Base-by-base conservation (phyloP, 1,139 yeast genomes). In the Geotrichum cucujoidarum region DNA sequence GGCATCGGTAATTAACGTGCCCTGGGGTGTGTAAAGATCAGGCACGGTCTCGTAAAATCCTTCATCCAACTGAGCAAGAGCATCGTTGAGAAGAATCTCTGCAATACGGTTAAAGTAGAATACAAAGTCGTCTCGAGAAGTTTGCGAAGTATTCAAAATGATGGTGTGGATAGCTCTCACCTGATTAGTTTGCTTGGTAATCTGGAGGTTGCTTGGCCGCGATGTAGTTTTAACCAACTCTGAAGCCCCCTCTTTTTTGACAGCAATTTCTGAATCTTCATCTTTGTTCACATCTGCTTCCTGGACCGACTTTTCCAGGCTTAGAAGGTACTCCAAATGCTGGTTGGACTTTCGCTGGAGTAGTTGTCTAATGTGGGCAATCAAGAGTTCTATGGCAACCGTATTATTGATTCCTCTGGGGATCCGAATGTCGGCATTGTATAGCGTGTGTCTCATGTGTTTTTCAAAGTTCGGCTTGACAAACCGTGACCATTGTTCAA, bases 381-480 rank as follows among this genome's bases (percentile, higher is more conserved):
- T 82, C 67, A 92, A 74, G 71, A 89, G 73, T 51, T 81, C 78
- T 36, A 90, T 82, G 20, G 95, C 97, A 16, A 83, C 81, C 1
- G 68, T 65, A 63, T 88, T 90, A 62, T 89, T 96, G 21, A 87
- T 75, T 6, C 96, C 95, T 38, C 95, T 73, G 1, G 98, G 97
- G 24, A 92, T 78, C 21, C 92, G 80, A 52, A 90, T 74, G 65
- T 92, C 95, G 0, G 98, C 96, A 52, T 75, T 74, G 48, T 76
- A 71, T 81, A 84, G 80, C 0, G 96, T 87, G 2, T 95, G 94
- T 52, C 75, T 76, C 20, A 92, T 83, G 57, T 75, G 78, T 41
- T 80, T 71, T 20, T 83, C 90, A 10, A 95, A 90, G 63, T 89
- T 87, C 14, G 98, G 98, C 63, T 90, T 92, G 32, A 92, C 98